Evolutionary conservation across 139 green algal species (phyloP), one percentile per base, ranked within the genome.

Genomic region (Coelastrella sp.): DNA sequence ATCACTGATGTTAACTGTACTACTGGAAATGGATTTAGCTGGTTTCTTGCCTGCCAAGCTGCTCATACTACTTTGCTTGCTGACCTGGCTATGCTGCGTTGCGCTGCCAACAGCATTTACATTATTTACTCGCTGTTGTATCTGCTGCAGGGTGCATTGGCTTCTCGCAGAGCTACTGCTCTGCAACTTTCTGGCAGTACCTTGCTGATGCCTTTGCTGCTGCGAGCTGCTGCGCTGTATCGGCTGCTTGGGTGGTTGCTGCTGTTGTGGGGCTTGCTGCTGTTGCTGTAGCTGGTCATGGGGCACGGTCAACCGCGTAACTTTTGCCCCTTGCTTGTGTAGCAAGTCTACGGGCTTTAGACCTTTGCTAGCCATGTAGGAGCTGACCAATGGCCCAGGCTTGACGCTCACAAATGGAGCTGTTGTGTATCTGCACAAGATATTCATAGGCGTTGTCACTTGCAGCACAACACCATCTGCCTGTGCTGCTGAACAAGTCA

Each of bases 341-440:
- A 86, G 60, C 59, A 74, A n/a, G 3, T 68, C 60, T 74, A 59
- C 60, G 3, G 59, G 60, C 17, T 74, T 86, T 7, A 86, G 56
- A 32, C 60, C 80, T 8, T 86, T 65, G 7, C n/a, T 54, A 8
- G 22, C 60, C 80, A 86, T 74, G 60, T 74, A 86, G 6, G 80
- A 59, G 59, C 80, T 86, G 20, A 86, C 80, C 17, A 74, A 54
- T 22, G 80, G 80, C 4, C 80, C 85, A 19, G 73, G 85, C 22
- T 75, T 73, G 59, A 59, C 19, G 8, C 59, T 90, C 54, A 73
- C n/a, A 16, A 83, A 82, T 32, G 23, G 54, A 13, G 68, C 73
- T 20, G 14, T 75, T 74, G 32, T 22, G 19, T 60, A 19, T 56
- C 59, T 82, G 85, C 73, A 84, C 65, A 68, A 83, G 13, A 83